Percentiles rank a stretch among this genome's conserved stretches.
Evolutionary conservation across 768 basidiomycete species (phyloP).

Genomic region (Clitopilus passeckerianus): DNA sequence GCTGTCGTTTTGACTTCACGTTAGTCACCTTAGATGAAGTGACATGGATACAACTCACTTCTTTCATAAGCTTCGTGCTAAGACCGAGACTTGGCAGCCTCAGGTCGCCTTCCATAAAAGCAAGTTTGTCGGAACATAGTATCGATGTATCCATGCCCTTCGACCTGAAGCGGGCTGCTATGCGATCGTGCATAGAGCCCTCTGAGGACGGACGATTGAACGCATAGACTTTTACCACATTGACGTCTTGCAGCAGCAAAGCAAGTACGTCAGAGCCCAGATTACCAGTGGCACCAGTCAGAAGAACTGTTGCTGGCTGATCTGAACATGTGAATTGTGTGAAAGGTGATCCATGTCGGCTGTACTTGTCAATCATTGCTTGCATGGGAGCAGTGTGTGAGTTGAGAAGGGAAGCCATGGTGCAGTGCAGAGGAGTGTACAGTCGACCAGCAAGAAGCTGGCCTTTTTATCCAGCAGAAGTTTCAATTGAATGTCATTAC

Average conservation of each 20-base stretch:
- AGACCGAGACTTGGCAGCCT: slow-evolving; percentile 9
- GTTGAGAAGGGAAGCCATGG: background rate
- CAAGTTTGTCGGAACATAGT: slow-evolving; percentile 10
- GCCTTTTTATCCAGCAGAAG: background rate
- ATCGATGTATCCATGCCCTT: slow-evolving; percentile 11
- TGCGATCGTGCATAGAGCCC: slow-evolving; percentile 9
- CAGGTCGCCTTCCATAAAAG: slow-evolving; percentile 13
- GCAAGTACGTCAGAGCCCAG: slow-evolving; percentile 19
- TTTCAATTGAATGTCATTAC: background rate
- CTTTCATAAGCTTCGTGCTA: slow-evolving; percentile 1
- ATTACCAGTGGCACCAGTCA: slow-evolving; percentile 25
- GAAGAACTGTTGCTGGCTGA: slow-evolving; percentile 2
- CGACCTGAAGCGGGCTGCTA: slow-evolving; percentile 10
- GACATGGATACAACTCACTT: slow-evolving; percentile 2
- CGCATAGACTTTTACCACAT: slow-evolving; percentile 36
- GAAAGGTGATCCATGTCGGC: background rate
- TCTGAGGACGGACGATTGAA: slow-evolving; percentile 16
- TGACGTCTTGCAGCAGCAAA: slow-evolving; percentile 17
- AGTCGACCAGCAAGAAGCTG: background rate
- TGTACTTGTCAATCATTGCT: background rate
- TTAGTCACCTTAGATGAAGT: background rate
- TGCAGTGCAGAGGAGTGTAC: background rate
- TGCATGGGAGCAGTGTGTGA: background rate
- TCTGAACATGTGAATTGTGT: background rate
- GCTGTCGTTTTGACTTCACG: slow-evolving; percentile 10